Evolutionary conservation across 805 yeast genomes (phyloP).

Genomic region (Ogataea ramenticola): DNA sequence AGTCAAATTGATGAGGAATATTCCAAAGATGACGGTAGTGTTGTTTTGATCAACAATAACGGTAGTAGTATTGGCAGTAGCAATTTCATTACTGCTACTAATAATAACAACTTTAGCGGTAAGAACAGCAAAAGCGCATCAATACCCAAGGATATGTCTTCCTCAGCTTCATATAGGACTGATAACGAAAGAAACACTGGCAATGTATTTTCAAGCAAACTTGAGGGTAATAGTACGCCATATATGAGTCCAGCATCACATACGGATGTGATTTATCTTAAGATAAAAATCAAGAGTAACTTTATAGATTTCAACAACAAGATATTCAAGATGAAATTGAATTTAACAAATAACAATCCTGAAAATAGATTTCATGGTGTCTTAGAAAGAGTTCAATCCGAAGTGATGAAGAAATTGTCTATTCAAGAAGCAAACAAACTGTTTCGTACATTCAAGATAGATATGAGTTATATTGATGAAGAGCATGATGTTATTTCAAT

Average conservation of each 20-base stretch:
- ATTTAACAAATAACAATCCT: not conserved
- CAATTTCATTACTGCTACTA: no score
- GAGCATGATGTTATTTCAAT: constrained; percentile 29
- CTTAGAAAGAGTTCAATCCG: not conserved
- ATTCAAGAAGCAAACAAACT: not conserved
- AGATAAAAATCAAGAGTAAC: not conserved
- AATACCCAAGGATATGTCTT: no score
- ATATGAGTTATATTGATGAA: constrained; percentile 31
- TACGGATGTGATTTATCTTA: not conserved
- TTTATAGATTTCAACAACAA: not conserved
- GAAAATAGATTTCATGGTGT: not conserved
- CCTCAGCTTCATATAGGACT: no score
- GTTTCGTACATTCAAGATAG: constrained; percentile 3
- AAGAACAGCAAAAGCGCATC: no score
- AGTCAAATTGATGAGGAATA: no score
- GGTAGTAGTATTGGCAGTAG: no score
- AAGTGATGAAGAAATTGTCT: not conserved
- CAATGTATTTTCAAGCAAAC: not conserved
- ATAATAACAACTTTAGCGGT: no score
- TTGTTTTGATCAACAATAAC: no score
- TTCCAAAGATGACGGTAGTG: no score
- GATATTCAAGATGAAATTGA: not conserved
- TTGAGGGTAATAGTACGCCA: not conserved
- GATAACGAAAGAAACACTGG: no score
- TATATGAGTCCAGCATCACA: not conserved